These are phyloP conservation scores for Musa itinerans DNA, from an alignment of 176 grass and related monocot genomes.

Conservation along the genomic window DNA sequence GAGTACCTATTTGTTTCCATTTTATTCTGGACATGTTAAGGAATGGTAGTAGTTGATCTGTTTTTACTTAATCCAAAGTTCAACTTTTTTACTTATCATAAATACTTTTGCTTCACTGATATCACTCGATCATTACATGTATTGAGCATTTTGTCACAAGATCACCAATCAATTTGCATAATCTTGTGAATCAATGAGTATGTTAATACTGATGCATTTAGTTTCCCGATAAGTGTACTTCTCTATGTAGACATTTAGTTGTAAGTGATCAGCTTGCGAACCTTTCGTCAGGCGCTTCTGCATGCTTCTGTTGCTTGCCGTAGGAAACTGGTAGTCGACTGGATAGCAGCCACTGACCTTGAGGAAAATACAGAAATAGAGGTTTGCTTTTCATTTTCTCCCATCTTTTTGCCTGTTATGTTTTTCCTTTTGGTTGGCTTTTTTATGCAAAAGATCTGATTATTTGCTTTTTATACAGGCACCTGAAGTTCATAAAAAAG, in stretches of 20 bases:
- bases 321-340: constrained; percentile 39
- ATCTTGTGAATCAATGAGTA: background rate
- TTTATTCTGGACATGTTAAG: background rate
- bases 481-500: constrained; percentile 60
- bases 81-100: too few species aligned
- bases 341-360: constrained; percentile 38
- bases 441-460: background rate
- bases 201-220: background rate
- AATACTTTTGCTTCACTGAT: background rate
- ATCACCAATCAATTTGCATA: background rate
- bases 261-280: background rate
- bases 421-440: background rate
- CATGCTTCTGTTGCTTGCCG: constrained; percentile 43
- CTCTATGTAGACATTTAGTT: background rate
- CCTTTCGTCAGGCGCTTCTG: constrained; percentile 30
- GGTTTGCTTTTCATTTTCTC: constrained; percentile 37
- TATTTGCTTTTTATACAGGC: constrained; percentile 37
- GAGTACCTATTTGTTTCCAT: background rate
- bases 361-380: constrained; percentile 42
- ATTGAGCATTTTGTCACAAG: too few species aligned
- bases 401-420: background rate
- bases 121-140: background rate
- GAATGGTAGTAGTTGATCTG: background rate
- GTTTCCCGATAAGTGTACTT: background rate
- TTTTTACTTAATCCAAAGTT: too few species aligned